A percentile compares a stretch with the other conserved stretches of the same genome.
Conservation (phyloP, 805 yeast species). For the Hanseniaspora hatyaiensis region DNA sequence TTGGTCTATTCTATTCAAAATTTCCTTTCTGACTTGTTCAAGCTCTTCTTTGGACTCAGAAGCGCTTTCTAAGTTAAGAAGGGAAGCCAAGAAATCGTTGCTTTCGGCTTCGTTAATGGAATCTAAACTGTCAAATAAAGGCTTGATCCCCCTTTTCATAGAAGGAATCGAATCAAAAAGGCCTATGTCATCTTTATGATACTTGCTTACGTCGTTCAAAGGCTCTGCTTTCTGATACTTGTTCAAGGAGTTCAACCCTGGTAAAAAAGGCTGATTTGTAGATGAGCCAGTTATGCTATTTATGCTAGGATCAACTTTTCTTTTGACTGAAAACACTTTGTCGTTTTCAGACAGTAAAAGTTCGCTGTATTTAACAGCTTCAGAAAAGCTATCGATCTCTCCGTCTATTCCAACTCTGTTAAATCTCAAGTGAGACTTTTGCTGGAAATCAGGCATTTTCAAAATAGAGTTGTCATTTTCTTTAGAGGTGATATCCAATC, state of each 20-base stretch:
- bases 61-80: slow-evolving; percentile 18
- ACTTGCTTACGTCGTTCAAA: slow-evolving; percentile 17
- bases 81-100: slow-evolving; percentile 22
- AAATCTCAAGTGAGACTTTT: slow-evolving; percentile 55
- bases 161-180: slow-evolving; percentile 78
- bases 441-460: slow-evolving; percentile 44
- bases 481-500: slow-evolving; percentile 28
- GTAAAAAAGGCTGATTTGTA: slow-evolving; percentile 74
- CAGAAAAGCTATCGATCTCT: slow-evolving; percentile 47
- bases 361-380: slow-evolving; percentile 43
- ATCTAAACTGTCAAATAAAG: slow-evolving; percentile 16
- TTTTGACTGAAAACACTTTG: slow-evolving; percentile 59
- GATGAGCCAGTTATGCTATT: slow-evolving; percentile 59
- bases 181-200: slow-evolving; percentile 64
- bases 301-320: slow-evolving; percentile 53
- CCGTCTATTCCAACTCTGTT: slow-evolving; percentile 70
- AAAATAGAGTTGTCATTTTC: slow-evolving; percentile 4
- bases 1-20: slow-evolving; percentile 15
- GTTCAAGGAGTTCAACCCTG: slow-evolving; percentile 57
- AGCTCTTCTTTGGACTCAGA: slow-evolving; percentile 30
- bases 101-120: slow-evolving; percentile 20
- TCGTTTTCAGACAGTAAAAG: slow-evolving; percentile 43
- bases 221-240: slow-evolving; percentile 22
- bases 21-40: slow-evolving; percentile 24
- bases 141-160: slow-evolving; percentile 55